Base-by-base conservation (phyloP, 192 early-diverging fungal species). In the Chytriomyces sp. region DNA sequence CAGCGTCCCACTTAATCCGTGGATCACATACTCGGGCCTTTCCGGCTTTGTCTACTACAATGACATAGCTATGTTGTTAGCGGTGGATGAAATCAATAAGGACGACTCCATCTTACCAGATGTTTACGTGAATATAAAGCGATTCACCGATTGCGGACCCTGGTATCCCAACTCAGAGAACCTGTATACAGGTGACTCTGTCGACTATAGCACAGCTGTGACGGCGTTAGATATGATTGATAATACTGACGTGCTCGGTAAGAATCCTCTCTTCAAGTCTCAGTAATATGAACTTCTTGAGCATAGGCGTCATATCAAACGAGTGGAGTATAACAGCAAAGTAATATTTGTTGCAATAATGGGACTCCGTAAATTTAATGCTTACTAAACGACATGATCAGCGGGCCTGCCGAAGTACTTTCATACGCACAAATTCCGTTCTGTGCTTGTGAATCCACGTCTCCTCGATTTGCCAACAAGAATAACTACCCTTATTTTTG, bases 401-500 rank as follows among this genome's bases (percentile, higher is more conserved):
- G 44, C 44, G 44, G 44, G 1, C 44, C 44, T 22, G 44, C 44
- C 44, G 44, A 49, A 49, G 2, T 49, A 14, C 14, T 49, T 14
- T 49, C 44, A 14, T 49, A 49, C 44, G 22, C 44, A 3, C 44
- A 64, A 41, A 64, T 64, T 44, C 62, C 62, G 7, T 17, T 25
- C 12, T 64, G 62, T 0, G 62, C 28, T 12, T n/a, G 14, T 10
- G 10, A 30, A 7, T 68, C 65, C 10, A 68, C 52, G 0, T 54
- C 52, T 26, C 65, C 65, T 4, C 3, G 65, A 6, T 39, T 68
- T 33, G 22, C 65, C 7, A 34, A 68, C 53, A 68, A 68, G 30
- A 54, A 33, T 19, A 68, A 39, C 12, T 64, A 64, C 14, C 62
- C 62, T 1, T 64, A 64, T 64, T 39, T 64, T 31, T 44, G 25